These are phyloP conservation scores for Backusella parvicylindrica DNA, from an alignment of 192 early-diverging fungal genomes.

Conservation along the genomic window DNA sequence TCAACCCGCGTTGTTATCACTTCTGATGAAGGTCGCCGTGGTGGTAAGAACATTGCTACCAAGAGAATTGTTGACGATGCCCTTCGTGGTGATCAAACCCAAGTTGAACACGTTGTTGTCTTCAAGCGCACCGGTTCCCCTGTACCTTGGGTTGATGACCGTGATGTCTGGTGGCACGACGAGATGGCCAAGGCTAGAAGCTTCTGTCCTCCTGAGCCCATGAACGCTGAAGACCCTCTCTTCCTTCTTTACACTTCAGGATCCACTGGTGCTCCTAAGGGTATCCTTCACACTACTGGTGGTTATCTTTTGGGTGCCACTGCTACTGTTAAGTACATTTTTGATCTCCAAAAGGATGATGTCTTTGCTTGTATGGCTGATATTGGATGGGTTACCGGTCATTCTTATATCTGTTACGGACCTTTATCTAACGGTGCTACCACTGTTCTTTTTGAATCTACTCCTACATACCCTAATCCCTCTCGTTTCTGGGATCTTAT, in stretches of 20 bases:
- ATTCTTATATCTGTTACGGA: slow-evolving; percentile 92
- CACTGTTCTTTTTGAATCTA: slow-evolving; percentile 91
- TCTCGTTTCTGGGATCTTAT: slow-evolving; percentile 81
- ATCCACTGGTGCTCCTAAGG: slow-evolving; percentile 87
- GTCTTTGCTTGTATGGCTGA: slow-evolving; percentile 94
- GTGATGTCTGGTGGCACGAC: slow-evolving; percentile 96
- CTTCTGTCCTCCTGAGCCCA: slow-evolving; percentile 83
- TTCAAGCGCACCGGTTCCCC: slow-evolving; percentile 84
- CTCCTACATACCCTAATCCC: slow-evolving; percentile 89
- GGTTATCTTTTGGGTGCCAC: slow-evolving; percentile 90
- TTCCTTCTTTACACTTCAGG: slow-evolving; percentile 96
- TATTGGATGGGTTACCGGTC: slow-evolving; percentile 87
- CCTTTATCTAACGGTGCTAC: slow-evolving; percentile 84
- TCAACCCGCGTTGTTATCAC: slow-evolving; percentile 81
- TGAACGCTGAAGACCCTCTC: slow-evolving; percentile 91
- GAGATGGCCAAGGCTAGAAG: slow-evolving; percentile 76
- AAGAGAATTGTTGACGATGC: slow-evolving; percentile 96
- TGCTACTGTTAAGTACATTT: slow-evolving; percentile 85
- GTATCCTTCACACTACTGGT: slow-evolving; percentile 91
- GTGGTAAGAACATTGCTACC: slow-evolving; percentile 81
- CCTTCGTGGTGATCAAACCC: slow-evolving; percentile 62
- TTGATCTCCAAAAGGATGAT: slow-evolving; percentile 89
- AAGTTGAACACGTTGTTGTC: slow-evolving; percentile 82
- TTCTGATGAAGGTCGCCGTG: slow-evolving; percentile 90
- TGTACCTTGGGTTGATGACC: slow-evolving; percentile 65